phyloP scores from a whole-genome alignment of 164 flowering plant species.

The Sextonia rubra region DNA sequence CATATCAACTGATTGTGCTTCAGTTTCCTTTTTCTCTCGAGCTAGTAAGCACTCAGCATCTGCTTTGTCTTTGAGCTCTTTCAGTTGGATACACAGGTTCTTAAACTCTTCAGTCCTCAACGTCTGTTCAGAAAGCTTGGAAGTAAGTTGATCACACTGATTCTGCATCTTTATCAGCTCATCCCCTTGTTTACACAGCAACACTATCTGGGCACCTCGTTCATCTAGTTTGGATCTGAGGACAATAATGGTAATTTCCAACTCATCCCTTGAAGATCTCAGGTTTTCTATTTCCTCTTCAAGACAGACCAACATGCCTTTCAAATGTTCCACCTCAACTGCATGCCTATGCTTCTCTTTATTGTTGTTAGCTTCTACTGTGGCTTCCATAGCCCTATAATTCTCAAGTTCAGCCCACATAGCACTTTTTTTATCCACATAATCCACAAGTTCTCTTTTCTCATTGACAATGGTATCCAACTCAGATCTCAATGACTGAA shows the following conservation, averaged over 20 bases:
- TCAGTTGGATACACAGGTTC: constrained; percentile 72
- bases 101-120: constrained; percentile 84
- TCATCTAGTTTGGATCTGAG: constrained; percentile 56
- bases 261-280: constrained; percentile 43
- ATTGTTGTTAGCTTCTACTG: constrained; percentile 16
- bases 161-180: constrained; percentile 38
- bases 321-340: constrained; percentile 41
- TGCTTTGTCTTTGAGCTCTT: constrained; percentile 85
- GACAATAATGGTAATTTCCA: constrained; percentile 43
- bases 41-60: constrained; percentile 54
- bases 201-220: constrained; percentile 22
- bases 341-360: constrained; percentile 24
- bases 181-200: constrained; percentile 28
- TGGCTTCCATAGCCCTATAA: constrained; percentile 25
- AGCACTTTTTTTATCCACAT: constrained; percentile 21
- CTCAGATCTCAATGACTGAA: constrained; percentile 47
- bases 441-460: constrained; percentile 26
- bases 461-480: constrained; percentile 31
- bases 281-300: constrained; percentile 43
- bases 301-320: constrained; percentile 24
- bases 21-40: constrained; percentile 59
- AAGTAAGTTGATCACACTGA: constrained; percentile 42
- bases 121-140: constrained; percentile 71
- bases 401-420: constrained; percentile 38
- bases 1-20: constrained; percentile 36